Evolutionary conservation across 2,329 filamentous ascomycete genomes (phyloP).

Genomic region (Thielaviopsis cerberus): DNA sequence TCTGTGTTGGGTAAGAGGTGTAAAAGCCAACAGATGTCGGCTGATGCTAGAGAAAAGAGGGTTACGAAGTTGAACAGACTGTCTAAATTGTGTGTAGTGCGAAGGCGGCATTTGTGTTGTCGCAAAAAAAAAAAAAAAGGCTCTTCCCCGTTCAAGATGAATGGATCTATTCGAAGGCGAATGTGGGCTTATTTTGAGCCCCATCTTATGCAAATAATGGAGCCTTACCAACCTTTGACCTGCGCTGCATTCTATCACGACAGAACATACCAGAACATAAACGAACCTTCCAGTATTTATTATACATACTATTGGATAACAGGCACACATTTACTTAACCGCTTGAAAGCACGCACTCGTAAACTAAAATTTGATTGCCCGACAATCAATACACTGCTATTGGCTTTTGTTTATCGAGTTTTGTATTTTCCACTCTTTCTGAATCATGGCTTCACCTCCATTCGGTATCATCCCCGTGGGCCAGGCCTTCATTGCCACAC

Average conservation of each 20-base stretch:
- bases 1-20: neutral
- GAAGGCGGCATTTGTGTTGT: neutral
- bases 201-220: neutral
- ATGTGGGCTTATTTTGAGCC: neutral
- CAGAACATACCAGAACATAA: neutral
- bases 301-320: neutral
- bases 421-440: neutral
- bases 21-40: neutral
- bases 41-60: neutral
- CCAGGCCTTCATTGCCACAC: conserved; percentile 35
- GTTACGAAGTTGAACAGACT: neutral
- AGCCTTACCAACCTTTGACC: neutral
- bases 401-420: neutral
- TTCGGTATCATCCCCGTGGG: conserved; percentile 45
- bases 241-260: neutral
- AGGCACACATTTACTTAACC: neutral
- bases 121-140: neutral
- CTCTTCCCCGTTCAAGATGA: neutral
- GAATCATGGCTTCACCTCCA: conserved; percentile 25
- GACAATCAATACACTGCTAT: neutral
- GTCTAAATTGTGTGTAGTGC: neutral
- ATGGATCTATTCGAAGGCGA: too few species aligned
- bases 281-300: neutral
- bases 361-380: neutral
- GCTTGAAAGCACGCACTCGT: neutral